Base-by-base conservation (phyloP, 2,329 filamentous ascomycete genomes). In the Venturiaceae sp. region DNA sequence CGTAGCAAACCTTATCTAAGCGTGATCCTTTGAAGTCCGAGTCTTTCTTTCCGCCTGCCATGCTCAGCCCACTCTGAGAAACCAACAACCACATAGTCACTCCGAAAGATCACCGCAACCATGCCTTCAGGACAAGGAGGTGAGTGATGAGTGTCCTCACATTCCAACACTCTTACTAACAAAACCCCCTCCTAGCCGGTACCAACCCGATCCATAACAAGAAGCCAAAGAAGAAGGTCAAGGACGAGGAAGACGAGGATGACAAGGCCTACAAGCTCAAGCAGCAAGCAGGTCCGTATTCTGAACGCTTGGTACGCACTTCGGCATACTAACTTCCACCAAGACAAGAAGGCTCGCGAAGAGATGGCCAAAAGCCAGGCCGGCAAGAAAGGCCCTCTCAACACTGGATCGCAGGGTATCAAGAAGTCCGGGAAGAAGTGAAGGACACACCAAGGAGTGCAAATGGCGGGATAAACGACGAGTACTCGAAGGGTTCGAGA, bases 341-440 rank as follows among this genome's bases (percentile, higher is more conserved):
- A 63, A 78, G 77, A 79, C 66, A 78, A 79, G 73, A 92, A 95
- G 77, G 75, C 69, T 9, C 69, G 69, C 60, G 69, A 71, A 39
- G 90, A 91, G 9, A 71, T 95, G 75, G 84, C 86, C n/a, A 80
- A 85, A 61, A 88, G 90, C 77, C 86, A 88, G 50, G 86, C 87
- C 68, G 88, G 88, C 74, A 95, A 95, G 78, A 95, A 95, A 78
- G 92, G 92, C 3, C 92, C 92, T 37, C 72, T 96, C 71, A 92
- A 91, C 77, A 87, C 84, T 33, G 91, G 90, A 34, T 74, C 80
- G 53, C 90, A 95, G 76, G 91, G 90, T 62, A 96, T 97, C 80
- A 96, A 96, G 86, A 96, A 96, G 84, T 94, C 88, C 62, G 92
- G 91, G 75, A 96, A 96, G 88, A 95, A 96, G 86, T 95, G 66